Evolutionary conservation across 768 basidiomycete genomes (phyloP).

Genomic region (Mycena olivaceomarginata): DNA sequence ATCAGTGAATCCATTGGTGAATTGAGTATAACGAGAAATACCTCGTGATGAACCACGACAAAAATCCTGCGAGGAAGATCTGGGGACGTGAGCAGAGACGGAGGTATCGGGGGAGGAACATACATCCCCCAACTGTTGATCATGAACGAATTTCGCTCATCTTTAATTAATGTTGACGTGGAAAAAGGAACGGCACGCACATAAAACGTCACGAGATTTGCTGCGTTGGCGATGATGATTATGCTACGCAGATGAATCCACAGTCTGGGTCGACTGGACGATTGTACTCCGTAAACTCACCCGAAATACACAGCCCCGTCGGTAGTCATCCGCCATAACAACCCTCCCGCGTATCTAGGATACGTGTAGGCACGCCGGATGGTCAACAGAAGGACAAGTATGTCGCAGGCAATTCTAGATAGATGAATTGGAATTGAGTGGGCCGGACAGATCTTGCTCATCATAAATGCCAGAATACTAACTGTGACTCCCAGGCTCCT

Average conservation of each 20-base stretch:
- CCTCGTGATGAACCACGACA: conserved; percentile 26
- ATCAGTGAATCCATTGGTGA: conserved; percentile 4
- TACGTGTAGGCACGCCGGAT: conserved; percentile 14
- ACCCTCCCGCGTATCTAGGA: not conserved
- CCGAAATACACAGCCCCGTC: conserved; percentile 9
- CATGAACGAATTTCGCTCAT: not conserved
- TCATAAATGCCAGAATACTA: not conserved
- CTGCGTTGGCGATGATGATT: conserved; percentile 19
- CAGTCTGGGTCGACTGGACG: not conserved
- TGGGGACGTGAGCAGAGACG: not conserved
- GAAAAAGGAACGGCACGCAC: conserved; percentile 16
- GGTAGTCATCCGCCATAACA: not conserved
- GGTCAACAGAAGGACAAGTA: conserved; percentile 20
- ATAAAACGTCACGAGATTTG: conserved; percentile 18
- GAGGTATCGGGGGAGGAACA: not conserved
- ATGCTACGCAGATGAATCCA: conserved; percentile 6
- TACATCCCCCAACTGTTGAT: conserved; percentile 28
- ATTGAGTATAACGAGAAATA: conserved; percentile 9
- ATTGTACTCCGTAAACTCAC: conserved; percentile 15
- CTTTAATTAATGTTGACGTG: conserved; percentile 2
- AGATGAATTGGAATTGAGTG: not conserved
- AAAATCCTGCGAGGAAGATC: conserved; percentile 12
- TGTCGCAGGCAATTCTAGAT: conserved; percentile 1
- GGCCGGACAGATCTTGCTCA: conserved; percentile 4
- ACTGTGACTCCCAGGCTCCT: conserved; percentile 3